phyloP scores from a whole-genome alignment of 768 basidiomycete genomes.

The Boletus reticuloceps region DNA sequence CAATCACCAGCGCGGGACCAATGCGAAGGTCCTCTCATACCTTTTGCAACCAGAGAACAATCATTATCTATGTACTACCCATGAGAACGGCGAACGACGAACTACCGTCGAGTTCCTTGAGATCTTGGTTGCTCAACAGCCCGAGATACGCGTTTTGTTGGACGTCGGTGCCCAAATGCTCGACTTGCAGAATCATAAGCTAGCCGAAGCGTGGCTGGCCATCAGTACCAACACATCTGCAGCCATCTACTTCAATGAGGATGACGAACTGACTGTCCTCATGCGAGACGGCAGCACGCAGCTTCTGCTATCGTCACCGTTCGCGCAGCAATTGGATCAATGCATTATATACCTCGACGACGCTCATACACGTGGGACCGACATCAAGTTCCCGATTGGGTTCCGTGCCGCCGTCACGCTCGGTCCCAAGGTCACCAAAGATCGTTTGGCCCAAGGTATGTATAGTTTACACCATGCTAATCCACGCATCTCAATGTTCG shows the following conservation, averaged over 20 bases:
- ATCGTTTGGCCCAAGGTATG: slow-evolving; percentile 45
- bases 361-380: slow-evolving; percentile 48
- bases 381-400: slow-evolving; percentile 44
- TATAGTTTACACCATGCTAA: not conserved
- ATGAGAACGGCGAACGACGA: slow-evolving; percentile 7
- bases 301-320: not conserved
- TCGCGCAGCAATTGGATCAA: slow-evolving; percentile 1
- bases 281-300: not conserved
- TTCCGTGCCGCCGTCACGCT: slow-evolving; percentile 26
- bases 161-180: slow-evolving; percentile 58
- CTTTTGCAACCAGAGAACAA: slow-evolving; percentile 36
- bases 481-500: not conserved
- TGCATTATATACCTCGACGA: slow-evolving; percentile 48
- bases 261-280: slow-evolving; percentile 2
- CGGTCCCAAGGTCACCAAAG: slow-evolving; percentile 51
- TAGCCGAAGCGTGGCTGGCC: slow-evolving; percentile 27
- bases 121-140: slow-evolving; percentile 30
- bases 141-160: slow-evolving; percentile 42
- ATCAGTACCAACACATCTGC: slow-evolving; percentile 31
- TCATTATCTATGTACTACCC: slow-evolving; percentile 25
- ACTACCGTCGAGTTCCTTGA: slow-evolving; percentile 26
- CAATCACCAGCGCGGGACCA: too few relatives aligned
- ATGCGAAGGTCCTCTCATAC: slow-evolving; percentile 2
- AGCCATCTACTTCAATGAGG: slow-evolving; percentile 39
- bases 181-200: slow-evolving; percentile 40